Evolutionary conservation across 257 asterid species (phyloP).

Genomic region (Thymus mandschuricus): DNA sequence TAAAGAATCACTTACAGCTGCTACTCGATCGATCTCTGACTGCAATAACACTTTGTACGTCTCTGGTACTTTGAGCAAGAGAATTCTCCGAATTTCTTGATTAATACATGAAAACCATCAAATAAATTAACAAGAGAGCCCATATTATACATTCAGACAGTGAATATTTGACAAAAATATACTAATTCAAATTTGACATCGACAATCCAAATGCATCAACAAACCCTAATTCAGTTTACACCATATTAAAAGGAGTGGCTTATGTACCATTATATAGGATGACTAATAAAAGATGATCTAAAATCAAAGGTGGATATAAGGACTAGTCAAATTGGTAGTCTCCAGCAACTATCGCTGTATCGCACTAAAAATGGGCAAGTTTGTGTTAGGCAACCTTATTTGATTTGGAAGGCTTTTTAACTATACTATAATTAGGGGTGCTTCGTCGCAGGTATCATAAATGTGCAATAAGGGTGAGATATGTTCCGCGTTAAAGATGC

Average conservation of each 20-base stretch:
- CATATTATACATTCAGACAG: slow-evolving; percentile 12
- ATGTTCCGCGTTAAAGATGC: background rate
- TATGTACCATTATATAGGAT: slow-evolving; percentile 9
- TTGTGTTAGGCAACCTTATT: slow-evolving; percentile 7
- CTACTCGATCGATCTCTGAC: slow-evolving; percentile 84
- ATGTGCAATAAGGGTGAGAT: background rate
- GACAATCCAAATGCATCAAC: slow-evolving; percentile 2
- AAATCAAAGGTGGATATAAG: slow-evolving; percentile 1
- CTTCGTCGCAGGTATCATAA: background rate
- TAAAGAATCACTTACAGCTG: slow-evolving; percentile 58
- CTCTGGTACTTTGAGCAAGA: slow-evolving; percentile 86
- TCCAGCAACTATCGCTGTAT: background rate
- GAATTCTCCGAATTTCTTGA: slow-evolving; percentile 83
- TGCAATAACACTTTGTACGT: slow-evolving; percentile 72
- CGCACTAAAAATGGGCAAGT: background rate
- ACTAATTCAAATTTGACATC: background rate
- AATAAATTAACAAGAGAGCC: slow-evolving; percentile 28
- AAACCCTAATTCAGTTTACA: slow-evolving; percentile 7
- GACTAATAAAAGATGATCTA: background rate
- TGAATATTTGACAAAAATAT: slow-evolving; percentile 23
- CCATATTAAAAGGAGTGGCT: slow-evolving; percentile 17
- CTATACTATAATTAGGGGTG: background rate
- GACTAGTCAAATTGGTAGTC: slow-evolving; percentile 9
- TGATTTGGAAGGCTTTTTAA: slow-evolving; percentile 14
- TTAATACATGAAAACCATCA: slow-evolving; percentile 40